Base-by-base conservation (phyloP, 106 monocot species). In the Xerophyta viscosa region DNA sequence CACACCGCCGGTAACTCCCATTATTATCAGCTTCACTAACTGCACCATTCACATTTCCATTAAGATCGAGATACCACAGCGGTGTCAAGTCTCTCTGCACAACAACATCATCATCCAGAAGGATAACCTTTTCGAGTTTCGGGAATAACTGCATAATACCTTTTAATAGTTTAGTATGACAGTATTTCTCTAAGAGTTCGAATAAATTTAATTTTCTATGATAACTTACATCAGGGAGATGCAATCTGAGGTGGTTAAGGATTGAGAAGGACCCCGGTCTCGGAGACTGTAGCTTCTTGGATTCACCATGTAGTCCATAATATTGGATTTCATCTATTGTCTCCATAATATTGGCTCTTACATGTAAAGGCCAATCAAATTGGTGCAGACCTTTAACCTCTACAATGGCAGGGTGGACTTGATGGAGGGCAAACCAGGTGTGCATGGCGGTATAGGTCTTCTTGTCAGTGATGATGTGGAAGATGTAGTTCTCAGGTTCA, bases 361-460 rank as follows among this genome's bases (percentile, higher is more conserved):
- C 50, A 29, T 45, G 12, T 23, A 50, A 26, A 3, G 66, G 64
- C 60, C 69, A 78, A 22, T 78, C 74, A 46, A 78, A 84, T 45
- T 78, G 84, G 58, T 84, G 84, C 21, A 84, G 51, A 4, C 84
- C 74, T 67, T 75, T 84, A 20, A 84, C 84, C 54, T 84, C 78
- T 8, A 84, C 31, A 21, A 75, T 57, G 3, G 74, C 78, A 29
- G 84, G 78, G 50, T 24, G 31, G 8, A 56, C 42, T 4, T 64
- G 65, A 58, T 78, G 70, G 23, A 87, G 61, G 4, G 87, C 68
- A 49, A 87, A 87, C 87, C 87, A 87, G 14, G 82, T 47, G 36
- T 82, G 81, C 87, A 87, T 87, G 6, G 77, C 43, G 6, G 49
- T 48, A 55, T 74, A 82, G 8, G 70, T 82, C 51, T 78, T 78